phyloP scores from a whole-genome alignment of 139 green algal species.

The Tetraselmis chui region DNA sequence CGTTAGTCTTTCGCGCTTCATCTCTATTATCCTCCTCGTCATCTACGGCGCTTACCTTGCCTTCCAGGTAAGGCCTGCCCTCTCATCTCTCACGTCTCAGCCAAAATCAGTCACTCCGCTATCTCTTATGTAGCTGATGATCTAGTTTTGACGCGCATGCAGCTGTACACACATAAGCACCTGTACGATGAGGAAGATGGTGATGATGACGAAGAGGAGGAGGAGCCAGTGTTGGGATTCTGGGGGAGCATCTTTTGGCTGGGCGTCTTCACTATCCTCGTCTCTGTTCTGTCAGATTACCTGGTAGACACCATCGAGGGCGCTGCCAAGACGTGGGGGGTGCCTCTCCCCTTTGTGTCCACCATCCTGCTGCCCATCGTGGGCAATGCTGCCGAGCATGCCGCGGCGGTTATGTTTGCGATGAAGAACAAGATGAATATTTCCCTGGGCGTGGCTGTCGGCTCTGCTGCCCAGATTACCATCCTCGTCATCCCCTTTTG shows the following conservation, averaged over 20 bases:
- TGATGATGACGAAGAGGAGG: conserved; percentile 15
- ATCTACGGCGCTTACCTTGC: conserved; percentile 61
- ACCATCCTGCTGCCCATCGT: conserved; percentile 42
- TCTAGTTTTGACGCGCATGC: too few species aligned
- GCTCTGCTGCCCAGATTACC: conserved; percentile 50
- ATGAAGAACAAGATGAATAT: conserved; percentile 47
- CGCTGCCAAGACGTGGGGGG: conserved; percentile 30
- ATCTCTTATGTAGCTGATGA: too few species aligned
- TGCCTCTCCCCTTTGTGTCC: conserved; percentile 37
- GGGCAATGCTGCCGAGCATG: conserved; percentile 21
- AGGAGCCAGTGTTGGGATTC: conserved; percentile 41
- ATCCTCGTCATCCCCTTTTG: conserved; percentile 65
- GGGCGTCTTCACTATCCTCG: conserved; percentile 55
- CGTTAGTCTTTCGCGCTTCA: conserved; percentile 45
- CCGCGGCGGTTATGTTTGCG: conserved; percentile 31
- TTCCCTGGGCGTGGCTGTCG: conserved; percentile 41
- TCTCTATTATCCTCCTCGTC: conserved; percentile 55
- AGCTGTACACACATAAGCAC: conserved; percentile 45
- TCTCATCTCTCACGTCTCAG: too few species aligned
- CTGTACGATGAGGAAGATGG: conserved; percentile 30
- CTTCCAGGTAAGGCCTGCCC: conserved; percentile 73
- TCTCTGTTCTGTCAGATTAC: conserved; percentile 61
- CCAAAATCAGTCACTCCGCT: too few species aligned
- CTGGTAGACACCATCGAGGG: conserved; percentile 56
- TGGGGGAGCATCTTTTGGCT: conserved; percentile 59